phyloP scores from a whole-genome alignment of 768 basidiomycete species.

The Royoungia palumana region DNA sequence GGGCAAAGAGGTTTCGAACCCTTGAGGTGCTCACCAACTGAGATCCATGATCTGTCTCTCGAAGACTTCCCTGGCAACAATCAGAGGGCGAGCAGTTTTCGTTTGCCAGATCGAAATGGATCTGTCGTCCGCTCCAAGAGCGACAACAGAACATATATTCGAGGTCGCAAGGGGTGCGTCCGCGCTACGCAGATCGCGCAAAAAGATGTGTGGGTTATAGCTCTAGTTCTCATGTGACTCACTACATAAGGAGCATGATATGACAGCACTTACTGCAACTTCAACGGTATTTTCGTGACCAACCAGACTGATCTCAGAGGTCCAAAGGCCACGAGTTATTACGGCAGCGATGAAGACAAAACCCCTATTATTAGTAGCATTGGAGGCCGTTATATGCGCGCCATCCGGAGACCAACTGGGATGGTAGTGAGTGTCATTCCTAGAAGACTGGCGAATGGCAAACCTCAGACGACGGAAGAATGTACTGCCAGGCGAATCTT shows the following conservation, averaged over 20 bases:
- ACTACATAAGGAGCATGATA: background rate
- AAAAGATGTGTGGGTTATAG: slow-evolving; percentile 96
- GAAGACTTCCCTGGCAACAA: slow-evolving; percentile 92
- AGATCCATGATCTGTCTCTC: slow-evolving; percentile 94
- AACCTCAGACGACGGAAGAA: slow-evolving; percentile 91
- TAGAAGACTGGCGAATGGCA: background rate
- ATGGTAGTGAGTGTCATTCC: background rate
- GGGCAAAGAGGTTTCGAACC: background rate
- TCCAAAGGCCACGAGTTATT: slow-evolving; percentile 86
- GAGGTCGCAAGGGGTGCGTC: slow-evolving; percentile 63
- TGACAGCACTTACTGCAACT: slow-evolving; percentile 65
- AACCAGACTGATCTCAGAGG: slow-evolving; percentile 88
- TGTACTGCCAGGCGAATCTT: slow-evolving; percentile 90
- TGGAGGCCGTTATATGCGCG: slow-evolving; percentile 96
- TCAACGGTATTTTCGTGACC: slow-evolving; percentile 98
- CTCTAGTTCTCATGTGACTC: slow-evolving; percentile 9
- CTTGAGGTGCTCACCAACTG: slow-evolving; percentile 66
- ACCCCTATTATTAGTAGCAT: slow-evolving; percentile 93
- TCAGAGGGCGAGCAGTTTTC: slow-evolving; percentile 82
- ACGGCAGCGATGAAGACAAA: slow-evolving; percentile 98
- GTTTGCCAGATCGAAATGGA: slow-evolving; percentile 97
- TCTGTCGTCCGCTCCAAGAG: slow-evolving; percentile 90
- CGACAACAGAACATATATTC: slow-evolving; percentile 89
- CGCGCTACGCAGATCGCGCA: slow-evolving; percentile 77
- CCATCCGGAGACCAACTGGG: slow-evolving; percentile 97